Evolutionary conservation across 2,329 filamentous ascomycete genomes (phyloP), one percentile per base, ranked within the genome.

Genomic region (Sclerotinia trifoliorum): DNA sequence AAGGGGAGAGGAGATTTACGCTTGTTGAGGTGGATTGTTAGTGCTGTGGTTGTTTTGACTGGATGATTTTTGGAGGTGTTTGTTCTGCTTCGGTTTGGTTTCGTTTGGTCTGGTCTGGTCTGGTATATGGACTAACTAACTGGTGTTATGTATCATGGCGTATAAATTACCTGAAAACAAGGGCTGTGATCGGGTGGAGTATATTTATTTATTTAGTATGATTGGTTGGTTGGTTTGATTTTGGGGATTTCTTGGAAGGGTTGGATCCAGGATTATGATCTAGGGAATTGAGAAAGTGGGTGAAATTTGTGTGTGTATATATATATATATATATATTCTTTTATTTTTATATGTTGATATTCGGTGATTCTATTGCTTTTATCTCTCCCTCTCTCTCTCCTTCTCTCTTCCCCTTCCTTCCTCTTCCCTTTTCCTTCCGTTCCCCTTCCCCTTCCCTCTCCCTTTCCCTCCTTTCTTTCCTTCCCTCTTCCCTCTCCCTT

Each of bases 21-120:
- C 72, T 79, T 3, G 80, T 80, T 4, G 83, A 88, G 21, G 83
- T 84, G 77, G 86, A 81, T 54, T 86, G 80, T 73, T 83, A 78
- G 42, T 61, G 21, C 26, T 56, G n/a, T 70, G 49, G 10, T 51
- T 4, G 17, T 51, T 21, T 24, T 11, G 26, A 26, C 21, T 15
- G 52, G 46, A 10, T 51, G 19, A 24, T 61, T 42, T 42, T 17
- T 42, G 1, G 10, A 11, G 35, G 39, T 42, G 39, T 42, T 42
- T 42, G 35, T 11, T 39, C 11, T 39, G 39, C n/a, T n/a, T n/a
- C n/a, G n/a, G 5, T 42, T 17, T 42, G 4, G 5, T 42, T 42
- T 5, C 5, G 39, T 42, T 2, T 15, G 13, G 4, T 42, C 5
- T 17, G 4, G 5, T 42, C 13, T 42, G 39, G 15, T 42, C 15